Conservation (phyloP, 805 yeast species). For the Saturnispora galanensis region DNA sequence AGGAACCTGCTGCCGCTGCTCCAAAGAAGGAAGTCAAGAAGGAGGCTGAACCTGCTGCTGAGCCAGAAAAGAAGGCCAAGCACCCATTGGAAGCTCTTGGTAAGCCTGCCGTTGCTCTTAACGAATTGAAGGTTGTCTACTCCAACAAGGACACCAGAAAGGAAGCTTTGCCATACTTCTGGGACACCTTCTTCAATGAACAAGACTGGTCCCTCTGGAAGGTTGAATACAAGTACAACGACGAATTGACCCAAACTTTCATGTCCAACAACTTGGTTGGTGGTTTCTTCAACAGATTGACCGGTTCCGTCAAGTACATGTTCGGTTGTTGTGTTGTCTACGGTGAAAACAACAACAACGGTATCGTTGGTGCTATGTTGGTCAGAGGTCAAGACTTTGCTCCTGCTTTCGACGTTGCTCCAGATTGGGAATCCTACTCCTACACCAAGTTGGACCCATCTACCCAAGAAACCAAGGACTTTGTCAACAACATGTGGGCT, state of each 20-base stretch:
- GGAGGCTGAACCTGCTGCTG: constrained; percentile 28
- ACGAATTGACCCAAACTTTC: constrained; percentile 91
- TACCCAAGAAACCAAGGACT: constrained; percentile 65
- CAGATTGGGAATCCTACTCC: constrained; percentile 94
- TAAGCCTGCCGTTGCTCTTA: constrained; percentile 56
- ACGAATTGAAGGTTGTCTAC: constrained; percentile 94
- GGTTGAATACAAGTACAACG: constrained; percentile 96
- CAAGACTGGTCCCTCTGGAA: constrained; percentile 91
- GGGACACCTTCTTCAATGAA: constrained; percentile 82
- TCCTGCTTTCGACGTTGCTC: constrained; percentile 97
- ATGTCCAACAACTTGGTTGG: constrained; percentile 98
- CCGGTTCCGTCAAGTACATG: constrained; percentile 86
- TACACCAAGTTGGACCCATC: constrained; percentile 77
- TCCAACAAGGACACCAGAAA: constrained; percentile 96
- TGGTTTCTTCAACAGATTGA: constrained; percentile 94
- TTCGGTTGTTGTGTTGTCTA: constrained; percentile 91
- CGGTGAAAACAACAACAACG: constrained; percentile 98
- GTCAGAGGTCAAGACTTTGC: constrained; percentile 86
- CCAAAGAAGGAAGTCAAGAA: constrained; percentile 32
- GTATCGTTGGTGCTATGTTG: constrained; percentile 90
- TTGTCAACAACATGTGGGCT: constrained; percentile 88
- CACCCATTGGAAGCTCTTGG: constrained; percentile 88
- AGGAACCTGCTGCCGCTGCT: constrained; percentile 21
- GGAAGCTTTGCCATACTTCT: constrained; percentile 94
- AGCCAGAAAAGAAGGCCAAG: constrained; percentile 59